These are phyloP conservation scores for Auricularia cornea DNA, from an alignment of 768 basidiomycete species.

Conservation along the genomic window DNA sequence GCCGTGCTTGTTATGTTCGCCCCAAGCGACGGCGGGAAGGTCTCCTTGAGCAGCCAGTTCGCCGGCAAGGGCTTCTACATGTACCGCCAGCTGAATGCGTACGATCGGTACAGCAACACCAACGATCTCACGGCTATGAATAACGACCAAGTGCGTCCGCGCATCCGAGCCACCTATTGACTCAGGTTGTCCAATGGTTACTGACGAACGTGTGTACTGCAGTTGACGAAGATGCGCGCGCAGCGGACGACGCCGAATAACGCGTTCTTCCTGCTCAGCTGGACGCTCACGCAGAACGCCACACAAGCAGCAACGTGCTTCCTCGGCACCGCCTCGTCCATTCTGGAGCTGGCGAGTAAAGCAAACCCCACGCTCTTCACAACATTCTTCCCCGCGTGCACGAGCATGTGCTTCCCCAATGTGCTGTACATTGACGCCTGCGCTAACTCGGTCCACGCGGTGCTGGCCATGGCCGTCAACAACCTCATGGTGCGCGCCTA, in stretches of 20 bases:
- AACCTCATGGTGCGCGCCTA: background rate
- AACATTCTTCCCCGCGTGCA: background rate
- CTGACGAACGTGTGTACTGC: too few relatives aligned
- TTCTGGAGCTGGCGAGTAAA: background rate
- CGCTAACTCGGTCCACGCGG: background rate
- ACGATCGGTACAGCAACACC: conserved; percentile 1
- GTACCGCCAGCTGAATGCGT: background rate
- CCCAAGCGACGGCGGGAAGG: background rate
- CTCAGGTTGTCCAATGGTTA: too few relatives aligned
- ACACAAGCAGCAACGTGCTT: background rate
- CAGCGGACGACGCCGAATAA: background rate
- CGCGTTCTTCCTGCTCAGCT: background rate
- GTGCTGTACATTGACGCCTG: background rate
- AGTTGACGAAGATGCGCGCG: background rate
- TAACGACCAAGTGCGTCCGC: background rate
- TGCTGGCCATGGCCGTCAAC: background rate
- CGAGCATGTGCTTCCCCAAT: background rate
- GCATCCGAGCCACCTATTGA: too few relatives aligned
- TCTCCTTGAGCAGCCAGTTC: background rate
- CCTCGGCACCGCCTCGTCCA: background rate
- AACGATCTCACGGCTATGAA: background rate
- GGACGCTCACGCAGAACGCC: background rate
- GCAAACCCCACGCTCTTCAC: background rate
- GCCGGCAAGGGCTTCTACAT: background rate
- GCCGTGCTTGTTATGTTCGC: background rate